phyloP scores from a whole-genome alignment of 805 yeast species.

The Ogataea neopini region DNA sequence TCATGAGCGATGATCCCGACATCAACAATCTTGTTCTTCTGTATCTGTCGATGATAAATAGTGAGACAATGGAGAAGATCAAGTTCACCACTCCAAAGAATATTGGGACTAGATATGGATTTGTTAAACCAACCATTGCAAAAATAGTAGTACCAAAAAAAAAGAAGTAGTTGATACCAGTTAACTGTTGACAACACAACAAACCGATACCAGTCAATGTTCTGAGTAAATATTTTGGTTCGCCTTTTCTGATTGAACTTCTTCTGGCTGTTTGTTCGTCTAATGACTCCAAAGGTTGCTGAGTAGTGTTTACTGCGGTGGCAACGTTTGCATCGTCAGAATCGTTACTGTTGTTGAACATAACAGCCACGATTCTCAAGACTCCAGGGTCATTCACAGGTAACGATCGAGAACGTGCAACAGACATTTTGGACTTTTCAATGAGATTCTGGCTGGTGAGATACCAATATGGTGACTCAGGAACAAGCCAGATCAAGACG shows the following conservation, averaged over 20 bases:
- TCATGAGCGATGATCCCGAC: slow-evolving; percentile 51
- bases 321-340: slow-evolving; percentile 5
- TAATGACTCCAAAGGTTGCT: not conserved
- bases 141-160: slow-evolving; percentile 66
- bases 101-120: slow-evolving; percentile 58
- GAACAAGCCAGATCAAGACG: slow-evolving; percentile 30
- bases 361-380: slow-evolving; percentile 19
- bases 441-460: slow-evolving; percentile 13
- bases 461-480: slow-evolving; percentile 38
- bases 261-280: not conserved
- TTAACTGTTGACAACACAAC: slow-evolving; percentile 46
- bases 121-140: slow-evolving; percentile 47
- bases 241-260: slow-evolving; percentile 26
- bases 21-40: slow-evolving; percentile 50
- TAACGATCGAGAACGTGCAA: slow-evolving; percentile 25
- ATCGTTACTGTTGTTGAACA: slow-evolving; percentile 21
- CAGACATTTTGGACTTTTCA: slow-evolving; percentile 21
- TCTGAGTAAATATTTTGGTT: slow-evolving; percentile 33
- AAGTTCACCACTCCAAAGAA: slow-evolving; percentile 57
- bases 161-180: slow-evolving; percentile 69
- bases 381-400: slow-evolving; percentile 24
- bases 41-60: slow-evolving; percentile 47
- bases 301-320: slow-evolving; percentile 1
- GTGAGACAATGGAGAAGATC: slow-evolving; percentile 49
- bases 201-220: slow-evolving; percentile 33